These are phyloP conservation scores for Podaxis mareebaensis DNA, from an alignment of 768 basidiomycete genomes.

Conservation along the genomic window DNA sequence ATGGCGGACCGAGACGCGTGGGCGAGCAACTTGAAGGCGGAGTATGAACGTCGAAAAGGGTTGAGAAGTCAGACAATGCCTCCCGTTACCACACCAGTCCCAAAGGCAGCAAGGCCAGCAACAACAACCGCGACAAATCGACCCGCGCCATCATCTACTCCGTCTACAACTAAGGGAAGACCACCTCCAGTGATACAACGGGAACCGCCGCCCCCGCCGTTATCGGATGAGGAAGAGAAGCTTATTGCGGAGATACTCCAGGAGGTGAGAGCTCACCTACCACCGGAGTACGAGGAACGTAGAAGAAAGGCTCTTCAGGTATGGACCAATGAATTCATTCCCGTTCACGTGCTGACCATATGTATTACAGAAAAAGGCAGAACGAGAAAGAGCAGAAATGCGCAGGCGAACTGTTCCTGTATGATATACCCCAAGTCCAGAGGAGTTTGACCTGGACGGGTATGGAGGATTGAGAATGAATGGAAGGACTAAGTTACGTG, in stretches of 20 bases:
- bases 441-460: not conserved
- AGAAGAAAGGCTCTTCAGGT: slow-evolving; percentile 54
- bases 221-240: slow-evolving; percentile 31
- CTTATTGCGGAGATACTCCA: slow-evolving; percentile 57
- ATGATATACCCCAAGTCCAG: not conserved
- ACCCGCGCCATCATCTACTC: not conserved
- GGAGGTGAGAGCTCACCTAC: slow-evolving; percentile 47
- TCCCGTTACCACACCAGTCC: not conserved
- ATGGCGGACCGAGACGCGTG: slow-evolving; percentile 19
- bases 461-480: not conserved
- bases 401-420: slow-evolving; percentile 9
- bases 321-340: not conserved
- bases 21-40: slow-evolving; percentile 18
- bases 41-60: slow-evolving; percentile 13
- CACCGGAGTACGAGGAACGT: slow-evolving; percentile 65
- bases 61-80: slow-evolving; percentile 7
- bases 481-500: not conserved
- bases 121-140: not conserved
- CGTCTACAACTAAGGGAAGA: not conserved
- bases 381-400: slow-evolving; percentile 29
- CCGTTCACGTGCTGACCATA: not conserved
- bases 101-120: slow-evolving; percentile 1
- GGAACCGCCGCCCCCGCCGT: slow-evolving; percentile 20
- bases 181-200: not conserved
- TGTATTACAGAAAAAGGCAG: slow-evolving; percentile 30